Base-by-base conservation (phyloP, 2,329 filamentous ascomycete genomes). In the Harringtonia lauricola region DNA sequence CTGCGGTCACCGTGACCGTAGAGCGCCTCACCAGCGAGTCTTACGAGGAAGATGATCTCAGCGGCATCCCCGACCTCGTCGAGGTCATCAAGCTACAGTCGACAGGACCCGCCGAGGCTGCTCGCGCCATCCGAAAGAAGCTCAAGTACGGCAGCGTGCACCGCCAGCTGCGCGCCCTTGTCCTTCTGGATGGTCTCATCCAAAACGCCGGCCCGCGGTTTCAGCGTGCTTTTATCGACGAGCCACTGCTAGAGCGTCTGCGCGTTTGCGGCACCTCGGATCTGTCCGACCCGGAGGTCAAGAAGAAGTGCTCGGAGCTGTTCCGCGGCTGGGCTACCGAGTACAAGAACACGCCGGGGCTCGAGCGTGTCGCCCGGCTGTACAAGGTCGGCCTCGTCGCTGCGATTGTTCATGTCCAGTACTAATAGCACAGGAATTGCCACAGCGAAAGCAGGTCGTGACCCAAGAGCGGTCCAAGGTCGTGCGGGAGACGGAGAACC, bases 71-170 rank as follows among this genome's bases (percentile, higher is more conserved):
- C 34, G 89, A 96, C 55, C 78, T 98, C 21, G 86, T 96, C 50
- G 92, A 98, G 63, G 87, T 92, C 45, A 86, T 98, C 59, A 83
- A 85, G 52, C 79, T 98, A 47, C 92, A 98, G 64, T 73, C 76
- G 22, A 84, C 85, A 8, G 92, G 92, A 0, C 87, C 92, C 2
- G 76, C 79, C 13, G 92, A 98, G 68, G 89, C 89, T 47, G 87
- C 90, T 43, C 79, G 92, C 57, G 89, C 92, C 39, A 76, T 98
- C 54, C 80, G 92, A 48, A 98, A 98, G 76, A 96, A 96, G 70
- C 77, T 98, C 73, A 98, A 98, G 68, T 96, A 98, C 64, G 92
- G 92, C 54, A 94, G 80, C 56, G 73, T 86, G n/a, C 90, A 96
- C 62, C 83, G 88, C 40, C 92, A 98, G 63, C 72, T 96, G 29